Conservation (phyloP, 352 stramenopile genomes). For the Nothophytophthora sp. region DNA sequence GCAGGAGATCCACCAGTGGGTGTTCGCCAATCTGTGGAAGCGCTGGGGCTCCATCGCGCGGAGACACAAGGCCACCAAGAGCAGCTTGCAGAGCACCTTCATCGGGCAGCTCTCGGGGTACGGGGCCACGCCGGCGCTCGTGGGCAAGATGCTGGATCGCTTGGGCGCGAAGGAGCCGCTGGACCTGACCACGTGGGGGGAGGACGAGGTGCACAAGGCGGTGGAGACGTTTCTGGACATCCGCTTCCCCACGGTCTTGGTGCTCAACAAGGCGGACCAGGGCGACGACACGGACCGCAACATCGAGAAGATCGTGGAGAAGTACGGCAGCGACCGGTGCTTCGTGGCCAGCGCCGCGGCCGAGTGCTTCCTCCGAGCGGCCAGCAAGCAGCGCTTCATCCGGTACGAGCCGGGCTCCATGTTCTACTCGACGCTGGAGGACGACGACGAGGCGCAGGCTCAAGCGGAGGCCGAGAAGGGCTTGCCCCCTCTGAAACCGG, state of each 20-base stretch:
- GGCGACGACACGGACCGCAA: conserved; percentile 86
- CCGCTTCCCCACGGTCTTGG: conserved; percentile 86
- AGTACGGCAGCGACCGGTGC: conserved; percentile 86
- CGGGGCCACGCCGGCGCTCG: conserved; percentile 71
- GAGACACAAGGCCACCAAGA: conserved; percentile 75
- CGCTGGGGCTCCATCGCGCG: conserved; percentile 81
- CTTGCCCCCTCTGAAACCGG: conserved; percentile 50
- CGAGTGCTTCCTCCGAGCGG: conserved; percentile 81
- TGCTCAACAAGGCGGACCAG: conserved; percentile 90
- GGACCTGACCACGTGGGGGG: conserved; percentile 53
- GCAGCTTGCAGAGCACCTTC: conserved; percentile 66
- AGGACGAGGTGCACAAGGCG: conserved; percentile 70
- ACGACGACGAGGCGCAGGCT: conserved; percentile 47
- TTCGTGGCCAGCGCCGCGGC: conserved; percentile 87
- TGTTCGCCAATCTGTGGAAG: conserved; percentile 89
- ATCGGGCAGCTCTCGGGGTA: conserved; percentile 80
- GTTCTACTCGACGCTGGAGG: conserved; percentile 78
- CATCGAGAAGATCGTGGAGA: conserved; percentile 88
- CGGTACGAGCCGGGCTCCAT: conserved; percentile 86
- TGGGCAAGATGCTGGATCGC: conserved; percentile 69
- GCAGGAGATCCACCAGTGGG: conserved; percentile 87
- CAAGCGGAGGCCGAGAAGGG: conserved; percentile 24
- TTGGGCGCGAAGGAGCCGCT: conserved; percentile 65
- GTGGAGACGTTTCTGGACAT: conserved; percentile 79
- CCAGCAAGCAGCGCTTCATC: conserved; percentile 78